These are phyloP conservation scores for Fusarium beomiforme DNA, from an alignment of 2,329 filamentous ascomycete species.

Conservation along the genomic window DNA sequence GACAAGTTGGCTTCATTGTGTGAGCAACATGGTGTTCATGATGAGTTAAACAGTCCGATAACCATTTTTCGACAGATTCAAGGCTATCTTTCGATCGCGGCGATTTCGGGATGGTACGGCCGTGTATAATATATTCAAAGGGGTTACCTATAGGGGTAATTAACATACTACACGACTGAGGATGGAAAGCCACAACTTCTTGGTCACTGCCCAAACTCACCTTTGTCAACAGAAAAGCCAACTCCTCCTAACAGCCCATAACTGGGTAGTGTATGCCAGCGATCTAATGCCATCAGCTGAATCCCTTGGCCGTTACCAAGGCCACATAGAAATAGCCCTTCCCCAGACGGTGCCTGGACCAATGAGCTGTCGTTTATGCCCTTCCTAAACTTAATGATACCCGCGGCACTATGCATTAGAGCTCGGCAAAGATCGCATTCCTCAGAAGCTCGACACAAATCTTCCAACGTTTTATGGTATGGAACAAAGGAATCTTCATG, in stretches of 20 bases:
- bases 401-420: neutral
- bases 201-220: neutral
- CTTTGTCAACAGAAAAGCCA: neutral
- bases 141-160: neutral
- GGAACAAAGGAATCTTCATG: neutral
- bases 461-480: neutral
- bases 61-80: neutral
- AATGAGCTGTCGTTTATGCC: too few species aligned
- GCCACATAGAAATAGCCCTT: neutral
- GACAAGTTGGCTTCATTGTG: neutral
- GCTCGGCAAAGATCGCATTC: neutral
- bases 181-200: too few species aligned
- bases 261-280: fast-evolving
- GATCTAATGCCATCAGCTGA: neutral
- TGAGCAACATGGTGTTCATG: fast-evolving
- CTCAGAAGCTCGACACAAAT: neutral
- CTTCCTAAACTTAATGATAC: neutral
- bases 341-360: neutral
- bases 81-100: neutral
- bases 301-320: neutral
- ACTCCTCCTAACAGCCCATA: neutral
- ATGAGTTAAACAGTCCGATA: neutral
- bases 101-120: fast-evolving
- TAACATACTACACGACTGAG: fast-evolving
- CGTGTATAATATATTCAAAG: neutral